A percentile compares a stretch with the other conserved stretches of the same genome.
Conservation (phyloP, 768 basidiomycete species). For the Macrolepiota dolichaula region DNA sequence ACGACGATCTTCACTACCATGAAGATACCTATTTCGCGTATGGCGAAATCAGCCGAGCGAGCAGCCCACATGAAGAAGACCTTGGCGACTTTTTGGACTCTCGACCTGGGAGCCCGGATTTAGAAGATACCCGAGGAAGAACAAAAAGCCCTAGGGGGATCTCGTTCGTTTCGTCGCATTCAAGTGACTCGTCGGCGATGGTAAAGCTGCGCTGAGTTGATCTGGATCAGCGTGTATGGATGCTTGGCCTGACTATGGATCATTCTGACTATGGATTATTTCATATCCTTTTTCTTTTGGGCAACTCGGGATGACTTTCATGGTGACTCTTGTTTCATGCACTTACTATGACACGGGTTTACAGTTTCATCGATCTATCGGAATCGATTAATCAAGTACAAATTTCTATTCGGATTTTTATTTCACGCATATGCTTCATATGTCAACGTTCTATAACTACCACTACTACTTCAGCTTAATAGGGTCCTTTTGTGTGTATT, state of each 20-base stretch:
- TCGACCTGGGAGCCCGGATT: background rate
- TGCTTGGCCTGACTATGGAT: no score
- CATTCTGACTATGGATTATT: background rate
- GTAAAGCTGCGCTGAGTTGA: background rate
- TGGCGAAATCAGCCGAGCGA: constrained; percentile 2
- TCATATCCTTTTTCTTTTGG: background rate
- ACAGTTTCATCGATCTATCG: background rate
- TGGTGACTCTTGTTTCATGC: background rate
- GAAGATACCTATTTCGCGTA: constrained; percentile 1
- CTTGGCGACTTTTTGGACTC: background rate
- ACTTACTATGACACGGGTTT: background rate
- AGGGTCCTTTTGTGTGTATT: background rate
- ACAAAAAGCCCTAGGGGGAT: background rate
- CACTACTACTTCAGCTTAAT: background rate
- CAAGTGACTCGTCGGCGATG: constrained; percentile 5
- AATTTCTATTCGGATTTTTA: background rate
- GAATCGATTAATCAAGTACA: background rate
- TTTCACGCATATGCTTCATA: background rate
- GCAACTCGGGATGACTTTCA: background rate
- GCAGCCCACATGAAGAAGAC: constrained; percentile 1
- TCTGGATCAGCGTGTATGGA: background rate
- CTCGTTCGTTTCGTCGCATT: background rate
- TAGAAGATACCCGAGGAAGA: background rate
- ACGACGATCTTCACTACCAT: background rate
- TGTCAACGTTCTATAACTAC: background rate